phyloP scores from a whole-genome alignment of 208 protist species.

The Porcisia deanei region DNA sequence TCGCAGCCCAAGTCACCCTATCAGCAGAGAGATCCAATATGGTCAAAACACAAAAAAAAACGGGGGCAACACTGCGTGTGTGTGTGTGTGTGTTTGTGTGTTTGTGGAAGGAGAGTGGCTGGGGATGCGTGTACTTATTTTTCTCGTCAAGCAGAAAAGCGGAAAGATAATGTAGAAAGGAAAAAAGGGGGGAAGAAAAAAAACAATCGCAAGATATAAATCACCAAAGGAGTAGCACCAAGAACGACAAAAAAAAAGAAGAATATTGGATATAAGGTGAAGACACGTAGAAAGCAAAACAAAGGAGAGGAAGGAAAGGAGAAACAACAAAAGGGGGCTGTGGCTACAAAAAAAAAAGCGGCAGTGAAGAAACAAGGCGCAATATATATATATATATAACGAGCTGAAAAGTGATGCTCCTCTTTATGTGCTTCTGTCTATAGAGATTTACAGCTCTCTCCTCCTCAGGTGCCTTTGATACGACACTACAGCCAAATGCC shows the following conservation, averaged over 20 bases:
- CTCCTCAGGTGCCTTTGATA: neutral
- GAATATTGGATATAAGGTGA: conserved; percentile 2
- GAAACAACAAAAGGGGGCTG: neutral
- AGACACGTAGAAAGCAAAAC: neutral
- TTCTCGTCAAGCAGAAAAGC: neutral
- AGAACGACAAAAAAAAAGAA: conserved; percentile 2
- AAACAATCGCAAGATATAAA: neutral
- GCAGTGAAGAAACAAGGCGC: conserved; percentile 14
- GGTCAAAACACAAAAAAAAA: conserved; percentile 3
- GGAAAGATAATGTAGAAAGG: neutral
- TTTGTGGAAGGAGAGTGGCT: neutral
- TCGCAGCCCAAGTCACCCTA: neutral
- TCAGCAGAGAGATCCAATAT: neutral
- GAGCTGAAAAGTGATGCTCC: neutral
- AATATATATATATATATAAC: neutral
- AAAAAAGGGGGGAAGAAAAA: neutral
- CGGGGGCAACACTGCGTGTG: neutral
- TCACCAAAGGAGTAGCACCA: neutral
- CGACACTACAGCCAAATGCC: conserved; percentile 1
- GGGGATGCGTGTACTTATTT: neutral
- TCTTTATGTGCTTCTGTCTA: conserved; percentile 1
- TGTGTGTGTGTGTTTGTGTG: neutral
- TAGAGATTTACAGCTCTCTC: conserved; percentile 18
- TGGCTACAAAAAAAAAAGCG: conserved; percentile 2
- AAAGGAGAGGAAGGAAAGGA: conserved; percentile 4